These are phyloP conservation scores for Laguncularia racemosa DNA, from an alignment of 345 rosid species.

Conservation along the genomic window DNA sequence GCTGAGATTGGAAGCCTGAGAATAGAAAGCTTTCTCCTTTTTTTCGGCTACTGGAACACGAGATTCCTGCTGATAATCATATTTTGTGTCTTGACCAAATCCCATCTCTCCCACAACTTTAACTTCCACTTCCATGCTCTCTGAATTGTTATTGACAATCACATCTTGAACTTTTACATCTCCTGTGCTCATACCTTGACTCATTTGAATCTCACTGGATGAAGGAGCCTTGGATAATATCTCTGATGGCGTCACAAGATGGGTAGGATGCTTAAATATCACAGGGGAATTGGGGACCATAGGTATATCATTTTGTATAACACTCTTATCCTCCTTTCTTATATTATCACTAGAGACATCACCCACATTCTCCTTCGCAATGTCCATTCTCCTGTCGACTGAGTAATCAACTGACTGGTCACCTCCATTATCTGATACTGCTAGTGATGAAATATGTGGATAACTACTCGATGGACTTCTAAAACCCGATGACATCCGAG, in stretches of 20 bases:
- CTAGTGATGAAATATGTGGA: slow-evolving; percentile 25
- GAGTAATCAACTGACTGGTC: slow-evolving; percentile 41
- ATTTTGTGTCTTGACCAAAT: slow-evolving; percentile 36
- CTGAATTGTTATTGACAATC: slow-evolving; percentile 31
- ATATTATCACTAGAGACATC: slow-evolving; percentile 33
- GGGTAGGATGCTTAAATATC: slow-evolving; percentile 69
- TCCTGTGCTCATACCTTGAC: slow-evolving; percentile 32
- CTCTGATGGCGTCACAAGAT: slow-evolving; percentile 80
- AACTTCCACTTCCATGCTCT: slow-evolving; percentile 48
- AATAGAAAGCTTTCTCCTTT: slow-evolving; percentile 43
- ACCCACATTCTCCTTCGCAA: slow-evolving; percentile 21
- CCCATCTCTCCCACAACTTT: slow-evolving; percentile 55
- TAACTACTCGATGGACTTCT: slow-evolving; percentile 23
- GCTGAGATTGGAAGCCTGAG: slow-evolving; percentile 69
- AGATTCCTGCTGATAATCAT: slow-evolving; percentile 27
- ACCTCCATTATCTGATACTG: slow-evolving; percentile 32
- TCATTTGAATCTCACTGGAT: slow-evolving; percentile 37
- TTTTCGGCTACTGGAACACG: slow-evolving; percentile 31
- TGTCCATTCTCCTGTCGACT: slow-evolving; percentile 51
- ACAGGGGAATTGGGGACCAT: slow-evolving; percentile 30
- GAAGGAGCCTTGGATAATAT: slow-evolving; percentile 55
- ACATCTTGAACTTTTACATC: slow-evolving; percentile 43
- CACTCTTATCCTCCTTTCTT: slow-evolving; percentile 39
- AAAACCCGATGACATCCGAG: slow-evolving; percentile 43
- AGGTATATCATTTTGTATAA: slow-evolving; percentile 37